These are phyloP conservation scores for Lachnellula hyalina DNA, from an alignment of 2,329 filamentous ascomycete genomes.

Conservation along the genomic window DNA sequence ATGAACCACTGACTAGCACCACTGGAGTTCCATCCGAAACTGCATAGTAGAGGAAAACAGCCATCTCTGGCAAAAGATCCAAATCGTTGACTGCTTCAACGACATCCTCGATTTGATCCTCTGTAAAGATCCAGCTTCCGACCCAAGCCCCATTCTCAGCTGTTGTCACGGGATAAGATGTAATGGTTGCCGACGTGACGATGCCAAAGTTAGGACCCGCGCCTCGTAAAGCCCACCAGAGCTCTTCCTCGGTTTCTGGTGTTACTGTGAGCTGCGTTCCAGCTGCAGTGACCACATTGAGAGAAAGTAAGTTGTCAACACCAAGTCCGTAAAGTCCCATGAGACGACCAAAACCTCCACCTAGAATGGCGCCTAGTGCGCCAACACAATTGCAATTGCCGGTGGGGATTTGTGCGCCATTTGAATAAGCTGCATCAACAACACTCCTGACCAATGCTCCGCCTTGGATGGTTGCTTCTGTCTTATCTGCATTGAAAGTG, in stretches of 20 bases:
- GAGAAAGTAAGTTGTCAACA: conserved; percentile 5
- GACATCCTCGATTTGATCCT: not conserved
- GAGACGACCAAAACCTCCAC: conserved; percentile 3
- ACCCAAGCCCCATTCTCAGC: not conserved
- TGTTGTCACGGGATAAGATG: conserved; percentile 1
- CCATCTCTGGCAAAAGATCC: conserved; percentile 1
- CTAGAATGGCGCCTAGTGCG: conserved; percentile 1
- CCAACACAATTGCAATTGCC: conserved; percentile 7
- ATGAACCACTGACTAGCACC: conserved; percentile 1
- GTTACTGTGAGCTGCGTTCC: conserved; percentile 16
- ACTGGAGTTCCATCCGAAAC: not conserved
- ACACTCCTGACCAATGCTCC: conserved; percentile 3
- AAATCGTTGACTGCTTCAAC: not conserved
- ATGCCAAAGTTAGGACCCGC: conserved; percentile 38
- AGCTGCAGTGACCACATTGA: conserved; percentile 25
- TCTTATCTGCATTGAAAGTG: not conserved
- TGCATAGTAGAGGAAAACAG: conserved; percentile 2
- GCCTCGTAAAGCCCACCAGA: conserved; percentile 39
- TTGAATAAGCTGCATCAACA: not conserved
- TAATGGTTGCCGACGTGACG: conserved; percentile 27
- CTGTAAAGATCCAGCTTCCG: not conserved
- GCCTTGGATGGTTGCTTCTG: conserved; percentile 1
- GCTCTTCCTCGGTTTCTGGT: conserved; percentile 31
- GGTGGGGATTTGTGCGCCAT: not conserved
- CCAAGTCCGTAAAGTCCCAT: conserved; percentile 1